Base-by-base conservation (phyloP, 768 basidiomycete genomes). In the Hericium rajendrae region DNA sequence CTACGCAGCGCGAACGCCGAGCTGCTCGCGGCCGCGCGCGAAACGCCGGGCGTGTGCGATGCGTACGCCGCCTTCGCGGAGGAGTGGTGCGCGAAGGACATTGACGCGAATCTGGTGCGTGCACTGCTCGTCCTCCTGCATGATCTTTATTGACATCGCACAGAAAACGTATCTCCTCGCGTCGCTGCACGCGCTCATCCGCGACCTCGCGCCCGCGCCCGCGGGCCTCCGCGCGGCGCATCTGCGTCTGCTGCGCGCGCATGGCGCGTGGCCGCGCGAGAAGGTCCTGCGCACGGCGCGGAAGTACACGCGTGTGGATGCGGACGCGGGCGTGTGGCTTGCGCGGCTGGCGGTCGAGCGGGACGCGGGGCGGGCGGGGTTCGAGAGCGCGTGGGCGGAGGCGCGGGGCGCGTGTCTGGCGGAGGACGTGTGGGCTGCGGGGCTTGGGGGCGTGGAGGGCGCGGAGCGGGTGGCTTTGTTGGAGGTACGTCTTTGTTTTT, bases 81-180 rank as follows among this genome's bases (percentile, higher is more conserved):
- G 40, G 72, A 75, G 48, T 82, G 80, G 78, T 77, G 77, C 26
- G 62, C 61, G 52, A 70, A 67, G 40, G 63, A 63, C 20, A 56
- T 69, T 11, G 70, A 71, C 38, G 64, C 62, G 24, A 64, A 62
- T 52, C 57, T 75, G 54, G 70, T 67, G 59, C 60, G 69, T 65
- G 41, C 13, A 22, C 16, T 37, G n/a, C n/a, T n/a, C n/a, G n/a
- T n/a, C n/a, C n/a, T n/a, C n/a, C n/a, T n/a, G n/a, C n/a, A n/a
- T n/a, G n/a, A n/a, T n/a, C n/a, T n/a, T n/a, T n/a, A n/a, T n/a
- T n/a, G n/a, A n/a, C n/a, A n/a, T n/a, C n/a, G n/a, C n/a, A 48
- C 67, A 86, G 85, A 80, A 77, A 71, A 60, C 66, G 54, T 90
- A 84, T 68, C 71, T 88, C 40, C 67, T 76, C 57, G 67, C 68